These are phyloP conservation scores for Xylariaceae sp. DNA, from an alignment of 2,329 filamentous ascomycete genomes.

Conservation along the genomic window DNA sequence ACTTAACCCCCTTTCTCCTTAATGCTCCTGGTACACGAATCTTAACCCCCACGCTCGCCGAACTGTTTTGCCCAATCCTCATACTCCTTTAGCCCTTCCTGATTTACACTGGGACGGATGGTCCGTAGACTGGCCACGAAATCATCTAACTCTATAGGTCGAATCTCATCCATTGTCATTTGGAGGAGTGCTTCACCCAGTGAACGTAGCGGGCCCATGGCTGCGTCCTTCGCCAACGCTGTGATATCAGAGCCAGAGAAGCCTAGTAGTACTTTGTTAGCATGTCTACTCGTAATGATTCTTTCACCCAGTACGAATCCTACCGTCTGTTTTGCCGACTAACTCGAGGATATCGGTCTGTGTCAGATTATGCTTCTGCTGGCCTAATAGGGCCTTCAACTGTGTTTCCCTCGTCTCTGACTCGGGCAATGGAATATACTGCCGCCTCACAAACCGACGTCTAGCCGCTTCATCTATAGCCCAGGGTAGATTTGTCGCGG, in stretches of 20 bases:
- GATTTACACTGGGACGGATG: conserved; percentile 86
- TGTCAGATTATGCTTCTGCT: conserved; percentile 78
- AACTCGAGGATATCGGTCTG: conserved; percentile 67
- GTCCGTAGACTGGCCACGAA: conserved; percentile 78
- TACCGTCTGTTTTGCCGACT: conserved; percentile 80
- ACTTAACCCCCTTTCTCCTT: background rate
- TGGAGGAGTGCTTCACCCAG: conserved; percentile 83
- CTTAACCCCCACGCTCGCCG: conserved; percentile 79
- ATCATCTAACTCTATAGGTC: conserved; percentile 75
- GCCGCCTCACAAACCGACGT: conserved; percentile 81
- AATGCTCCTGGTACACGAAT: background rate
- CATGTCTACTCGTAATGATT: background rate
- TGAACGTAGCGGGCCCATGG: conserved; percentile 90
- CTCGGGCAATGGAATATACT: conserved; percentile 94
- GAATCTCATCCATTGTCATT: conserved; percentile 91
- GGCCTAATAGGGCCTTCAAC: conserved; percentile 69
- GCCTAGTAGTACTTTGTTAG: conserved; percentile 46
- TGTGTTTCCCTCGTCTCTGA: conserved; percentile 74
- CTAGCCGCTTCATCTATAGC: conserved; percentile 94
- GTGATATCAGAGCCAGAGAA: conserved; percentile 98
- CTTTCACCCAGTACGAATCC: background rate
- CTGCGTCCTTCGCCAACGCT: conserved; percentile 91
- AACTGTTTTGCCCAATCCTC: conserved; percentile 93
- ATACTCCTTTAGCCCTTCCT: conserved; percentile 76
- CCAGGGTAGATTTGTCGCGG: conserved; percentile 95